Evolutionary conservation across 148 eudicot genomes (phyloP).

Genomic region (Rhododendron simsii): DNA sequence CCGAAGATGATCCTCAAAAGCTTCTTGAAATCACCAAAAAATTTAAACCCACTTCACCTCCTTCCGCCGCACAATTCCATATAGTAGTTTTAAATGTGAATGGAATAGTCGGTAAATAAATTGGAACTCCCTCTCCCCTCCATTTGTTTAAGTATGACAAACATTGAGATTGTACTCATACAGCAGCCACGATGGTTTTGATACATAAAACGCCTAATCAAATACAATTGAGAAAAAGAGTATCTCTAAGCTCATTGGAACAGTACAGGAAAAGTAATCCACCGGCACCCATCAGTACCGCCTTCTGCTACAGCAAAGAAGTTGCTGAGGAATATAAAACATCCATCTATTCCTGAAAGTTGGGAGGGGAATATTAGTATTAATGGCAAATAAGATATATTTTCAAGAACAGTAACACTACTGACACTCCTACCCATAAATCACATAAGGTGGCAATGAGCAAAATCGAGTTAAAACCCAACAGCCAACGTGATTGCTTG

Average conservation of each 20-base stretch:
- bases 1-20: background rate
- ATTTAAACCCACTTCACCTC: background rate
- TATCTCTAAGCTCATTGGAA: background rate
- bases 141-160: background rate
- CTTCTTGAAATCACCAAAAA: background rate
- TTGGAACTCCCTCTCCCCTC: background rate
- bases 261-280: background rate
- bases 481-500: background rate
- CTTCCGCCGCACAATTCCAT: background rate
- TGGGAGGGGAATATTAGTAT: background rate
- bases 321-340: background rate
- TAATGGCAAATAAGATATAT: background rate
- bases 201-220: background rate
- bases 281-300: background rate
- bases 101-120: background rate
- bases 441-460: background rate
- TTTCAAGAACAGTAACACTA: background rate
- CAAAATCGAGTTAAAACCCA: background rate
- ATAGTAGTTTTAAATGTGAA: background rate
- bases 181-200: background rate
- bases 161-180: background rate
- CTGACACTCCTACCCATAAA: background rate
- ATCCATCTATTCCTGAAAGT: constrained; percentile 18
- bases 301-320: background rate
- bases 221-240: background rate